These are phyloP conservation scores for Graphiopsis chlorocephala DNA, from an alignment of 2,329 filamentous ascomycete genomes.

Conservation along the genomic window DNA sequence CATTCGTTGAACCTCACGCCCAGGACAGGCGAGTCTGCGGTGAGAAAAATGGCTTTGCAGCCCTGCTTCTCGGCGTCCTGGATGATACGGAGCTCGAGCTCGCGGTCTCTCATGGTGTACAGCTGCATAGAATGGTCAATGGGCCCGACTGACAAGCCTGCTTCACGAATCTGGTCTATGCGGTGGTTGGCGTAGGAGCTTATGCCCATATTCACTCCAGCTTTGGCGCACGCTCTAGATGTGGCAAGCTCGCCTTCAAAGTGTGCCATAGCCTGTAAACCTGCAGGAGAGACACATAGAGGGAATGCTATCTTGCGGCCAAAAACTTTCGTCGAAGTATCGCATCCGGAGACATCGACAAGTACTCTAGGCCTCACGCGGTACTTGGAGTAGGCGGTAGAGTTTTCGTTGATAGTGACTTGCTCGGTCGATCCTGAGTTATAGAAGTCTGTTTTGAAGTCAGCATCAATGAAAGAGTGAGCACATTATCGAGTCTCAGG, in stretches of 20 bases:
- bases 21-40: conserved; percentile 54
- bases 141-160: conserved; percentile 31
- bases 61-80: conserved; percentile 36
- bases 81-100: conserved; percentile 42
- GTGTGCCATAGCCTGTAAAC: conserved; percentile 52
- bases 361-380: conserved; percentile 38
- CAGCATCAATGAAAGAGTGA: neutral
- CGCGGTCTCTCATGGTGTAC: conserved; percentile 52
- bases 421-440: conserved; percentile 58
- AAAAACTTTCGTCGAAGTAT: conserved; percentile 45
- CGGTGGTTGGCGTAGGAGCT: conserved; percentile 47
- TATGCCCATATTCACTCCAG: conserved; percentile 48
- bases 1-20: conserved; percentile 55
- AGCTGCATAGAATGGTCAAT: conserved; percentile 55
- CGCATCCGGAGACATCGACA: conserved; percentile 36
- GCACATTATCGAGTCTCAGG: neutral
- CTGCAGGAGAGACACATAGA: conserved; percentile 52
- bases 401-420: conserved; percentile 53
- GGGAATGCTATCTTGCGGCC: conserved; percentile 46
- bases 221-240: conserved; percentile 45
- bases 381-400: conserved; percentile 48
- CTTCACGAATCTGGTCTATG: conserved; percentile 46
- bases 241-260: conserved; percentile 51
- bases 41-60: conserved; percentile 55
- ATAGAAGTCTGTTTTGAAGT: conserved; percentile 48